Evolutionary conservation across 352 stramenopile species (phyloP).

Genomic region (Globisporangium radiosum): DNA sequence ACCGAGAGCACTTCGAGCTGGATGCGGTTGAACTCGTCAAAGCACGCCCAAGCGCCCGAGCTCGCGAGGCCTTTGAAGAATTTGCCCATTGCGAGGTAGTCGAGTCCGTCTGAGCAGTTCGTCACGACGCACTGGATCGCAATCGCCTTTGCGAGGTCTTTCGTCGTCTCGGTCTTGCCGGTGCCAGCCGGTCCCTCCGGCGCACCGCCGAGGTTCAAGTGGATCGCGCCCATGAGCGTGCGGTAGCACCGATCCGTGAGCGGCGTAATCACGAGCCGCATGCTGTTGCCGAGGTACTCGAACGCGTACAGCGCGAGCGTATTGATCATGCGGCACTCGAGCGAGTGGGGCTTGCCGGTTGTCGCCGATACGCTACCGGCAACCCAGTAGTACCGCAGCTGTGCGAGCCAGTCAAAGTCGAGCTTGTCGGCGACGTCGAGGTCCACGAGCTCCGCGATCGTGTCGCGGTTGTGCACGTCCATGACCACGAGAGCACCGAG

Average conservation of each 20-base stretch:
- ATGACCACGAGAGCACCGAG: slow-evolving; percentile 92
- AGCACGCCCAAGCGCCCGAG: slow-evolving; percentile 89
- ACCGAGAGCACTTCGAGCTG: slow-evolving; percentile 90
- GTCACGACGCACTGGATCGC: slow-evolving; percentile 92
- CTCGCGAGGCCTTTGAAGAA: slow-evolving; percentile 92
- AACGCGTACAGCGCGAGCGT: slow-evolving; percentile 89
- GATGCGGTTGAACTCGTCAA: slow-evolving; percentile 93
- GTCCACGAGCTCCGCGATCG: slow-evolving; percentile 87
- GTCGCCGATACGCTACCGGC: slow-evolving; percentile 73
- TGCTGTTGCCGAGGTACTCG: slow-evolving; percentile 91
- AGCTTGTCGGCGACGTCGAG: slow-evolving; percentile 67
- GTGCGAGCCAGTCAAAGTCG: slow-evolving; percentile 93
- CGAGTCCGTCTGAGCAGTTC: slow-evolving; percentile 87
- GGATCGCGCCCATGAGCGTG: slow-evolving; percentile 88
- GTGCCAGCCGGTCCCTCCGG: slow-evolving; percentile 88
- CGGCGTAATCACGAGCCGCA: slow-evolving; percentile 89
- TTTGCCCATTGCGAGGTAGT: slow-evolving; percentile 92
- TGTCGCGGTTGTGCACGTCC: slow-evolving; percentile 94
- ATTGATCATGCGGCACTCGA: slow-evolving; percentile 92
- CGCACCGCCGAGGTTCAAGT: slow-evolving; percentile 87
- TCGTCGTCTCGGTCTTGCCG: slow-evolving; percentile 91
- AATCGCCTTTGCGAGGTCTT: slow-evolving; percentile 89
- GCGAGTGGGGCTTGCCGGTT: slow-evolving; percentile 81
- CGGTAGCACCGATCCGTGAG: slow-evolving; percentile 90
- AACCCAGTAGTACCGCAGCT: slow-evolving; percentile 92